Evolutionary conservation across 1,139 yeast genomes (phyloP).

Genomic region (Candida sp.): DNA sequence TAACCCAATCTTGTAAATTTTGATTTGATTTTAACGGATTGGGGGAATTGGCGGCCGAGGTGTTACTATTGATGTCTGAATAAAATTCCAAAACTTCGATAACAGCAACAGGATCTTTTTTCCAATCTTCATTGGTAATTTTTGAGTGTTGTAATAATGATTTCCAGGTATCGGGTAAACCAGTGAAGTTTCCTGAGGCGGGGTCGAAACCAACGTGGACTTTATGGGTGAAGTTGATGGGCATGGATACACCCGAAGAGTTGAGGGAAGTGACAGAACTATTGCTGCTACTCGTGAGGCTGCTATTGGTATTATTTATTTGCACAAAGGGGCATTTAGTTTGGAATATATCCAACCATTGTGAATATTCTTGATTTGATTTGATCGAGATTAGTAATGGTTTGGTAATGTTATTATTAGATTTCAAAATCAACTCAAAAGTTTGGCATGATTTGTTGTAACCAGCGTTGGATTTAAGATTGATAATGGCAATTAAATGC

Average conservation of each 20-base stretch:
- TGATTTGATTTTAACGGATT: conserved; percentile 4
- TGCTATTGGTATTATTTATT: conserved; percentile 11
- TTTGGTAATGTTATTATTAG: conserved; percentile 35
- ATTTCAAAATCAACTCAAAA: conserved; percentile 72
- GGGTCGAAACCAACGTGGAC: conserved; percentile 63
- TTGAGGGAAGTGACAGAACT: conserved; percentile 5
- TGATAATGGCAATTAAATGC: conserved; percentile 35
- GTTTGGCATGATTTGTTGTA: conserved; percentile 63
- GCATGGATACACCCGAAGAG: conserved; percentile 59
- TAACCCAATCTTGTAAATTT: conserved; percentile 40
- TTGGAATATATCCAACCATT: conserved; percentile 90
- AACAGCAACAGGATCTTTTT: conserved; percentile 78
- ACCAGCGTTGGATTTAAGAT: conserved; percentile 39
- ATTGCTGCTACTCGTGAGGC: conserved; percentile 3
- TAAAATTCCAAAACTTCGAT: conserved; percentile 93
- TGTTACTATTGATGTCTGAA: conserved; percentile 42
- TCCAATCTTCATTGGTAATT: conserved; percentile 81
- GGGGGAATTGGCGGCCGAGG: conserved; percentile 19
- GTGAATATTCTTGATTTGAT: conserved; percentile 74
- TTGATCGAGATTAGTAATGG: conserved; percentile 75
- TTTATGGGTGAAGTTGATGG: conserved; percentile 75
- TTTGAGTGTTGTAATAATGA: conserved; percentile 70
- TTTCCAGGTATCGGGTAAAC: conserved; percentile 80
- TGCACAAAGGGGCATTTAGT: conserved; percentile 73
- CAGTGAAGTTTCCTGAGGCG: conserved; percentile 71